Conservation (phyloP, 176 grass and related monocot species). For the Saccharum spontaneum region DNA sequence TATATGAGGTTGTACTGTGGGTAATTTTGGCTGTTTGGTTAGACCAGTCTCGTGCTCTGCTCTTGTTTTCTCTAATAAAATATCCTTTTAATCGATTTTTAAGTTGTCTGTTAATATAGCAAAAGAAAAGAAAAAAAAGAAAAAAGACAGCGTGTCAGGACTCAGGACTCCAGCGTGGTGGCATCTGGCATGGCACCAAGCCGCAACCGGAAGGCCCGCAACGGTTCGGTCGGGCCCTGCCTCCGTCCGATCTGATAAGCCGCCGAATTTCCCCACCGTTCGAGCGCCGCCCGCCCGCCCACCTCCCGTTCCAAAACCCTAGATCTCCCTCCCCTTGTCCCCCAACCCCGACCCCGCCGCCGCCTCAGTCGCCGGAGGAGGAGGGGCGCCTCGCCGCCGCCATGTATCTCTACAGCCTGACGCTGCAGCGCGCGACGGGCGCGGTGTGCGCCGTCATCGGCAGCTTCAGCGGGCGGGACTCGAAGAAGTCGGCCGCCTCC, state of each 20-base stretch:
- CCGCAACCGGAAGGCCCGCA: neutral
- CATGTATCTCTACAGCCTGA: slow-evolving; percentile 94
- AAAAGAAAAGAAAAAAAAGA: neutral
- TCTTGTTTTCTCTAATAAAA: too few relatives aligned
- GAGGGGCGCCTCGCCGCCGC: neutral
- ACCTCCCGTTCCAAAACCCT: slow-evolving; percentile 42
- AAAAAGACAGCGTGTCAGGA: too few relatives aligned
- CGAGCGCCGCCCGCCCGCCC: slow-evolving; percentile 8
- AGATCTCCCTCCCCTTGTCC: slow-evolving; percentile 23
- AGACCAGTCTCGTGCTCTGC: too few relatives aligned
- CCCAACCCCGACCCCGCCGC: neutral
- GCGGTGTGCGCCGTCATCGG: slow-evolving; percentile 79
- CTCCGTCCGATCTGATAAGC: slow-evolving; percentile 5
- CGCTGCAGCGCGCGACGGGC: slow-evolving; percentile 73
- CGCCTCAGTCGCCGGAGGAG: neutral
- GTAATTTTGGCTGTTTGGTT: too few relatives aligned
- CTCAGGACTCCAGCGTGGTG: too few relatives aligned
- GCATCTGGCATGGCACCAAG: too few relatives aligned
- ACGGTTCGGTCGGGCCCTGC: neutral
- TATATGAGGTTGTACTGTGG: too few relatives aligned
- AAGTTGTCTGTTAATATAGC: too few relatives aligned
- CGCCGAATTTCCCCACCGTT: neutral
- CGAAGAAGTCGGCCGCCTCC: slow-evolving; percentile 46
- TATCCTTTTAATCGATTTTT: too few relatives aligned
- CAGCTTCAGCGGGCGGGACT: slow-evolving; percentile 85